Percentiles rank a stretch among this genome's conserved stretches.
These are phyloP conservation scores for Penicillium vulpinum DNA, from an alignment of 2,329 filamentous ascomycete genomes.

Conservation along the genomic window DNA sequence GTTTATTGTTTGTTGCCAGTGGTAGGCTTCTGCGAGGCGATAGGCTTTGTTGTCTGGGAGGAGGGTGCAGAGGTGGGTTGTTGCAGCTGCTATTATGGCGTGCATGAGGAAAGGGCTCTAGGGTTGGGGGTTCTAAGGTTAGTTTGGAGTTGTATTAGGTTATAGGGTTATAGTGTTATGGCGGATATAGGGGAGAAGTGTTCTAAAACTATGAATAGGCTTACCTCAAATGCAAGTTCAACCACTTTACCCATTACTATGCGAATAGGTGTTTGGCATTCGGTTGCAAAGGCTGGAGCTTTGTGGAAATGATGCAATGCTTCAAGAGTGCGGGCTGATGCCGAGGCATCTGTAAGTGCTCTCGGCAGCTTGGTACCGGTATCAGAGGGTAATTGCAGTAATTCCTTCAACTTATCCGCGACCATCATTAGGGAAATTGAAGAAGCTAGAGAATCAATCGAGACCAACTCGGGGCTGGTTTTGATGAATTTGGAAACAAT, in stretches of 20 bases:
- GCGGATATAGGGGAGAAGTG: not conserved
- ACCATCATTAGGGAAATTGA: constrained; percentile 24
- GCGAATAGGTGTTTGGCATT: constrained; percentile 13
- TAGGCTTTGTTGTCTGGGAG: constrained; percentile 28
- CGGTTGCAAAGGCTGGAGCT: constrained; percentile 13
- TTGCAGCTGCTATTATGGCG: constrained; percentile 35
- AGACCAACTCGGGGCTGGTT: constrained; percentile 9
- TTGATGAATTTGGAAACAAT: constrained; percentile 18
- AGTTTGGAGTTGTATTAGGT: not conserved
- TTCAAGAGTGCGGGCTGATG: constrained; percentile 12
- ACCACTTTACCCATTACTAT: constrained; percentile 29
- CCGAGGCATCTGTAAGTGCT: not conserved
- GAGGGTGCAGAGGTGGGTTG: constrained; percentile 32
- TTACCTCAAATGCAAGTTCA: constrained; percentile 34
- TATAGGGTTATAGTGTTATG: not conserved
- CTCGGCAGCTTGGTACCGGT: not conserved
- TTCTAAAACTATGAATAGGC: not conserved
- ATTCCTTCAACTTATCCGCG: constrained; percentile 25
- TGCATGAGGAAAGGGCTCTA: constrained; percentile 43
- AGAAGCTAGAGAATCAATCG: constrained; percentile 19
- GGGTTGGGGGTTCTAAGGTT: not conserved
- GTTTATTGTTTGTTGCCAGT: constrained; percentile 40
- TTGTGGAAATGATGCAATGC: constrained; percentile 34
- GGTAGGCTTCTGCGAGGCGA: constrained; percentile 35
- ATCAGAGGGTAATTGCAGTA: constrained; percentile 14